phyloP scores from a whole-genome alignment of 345 rosid species.

The Streptanthus diversifolius region DNA sequence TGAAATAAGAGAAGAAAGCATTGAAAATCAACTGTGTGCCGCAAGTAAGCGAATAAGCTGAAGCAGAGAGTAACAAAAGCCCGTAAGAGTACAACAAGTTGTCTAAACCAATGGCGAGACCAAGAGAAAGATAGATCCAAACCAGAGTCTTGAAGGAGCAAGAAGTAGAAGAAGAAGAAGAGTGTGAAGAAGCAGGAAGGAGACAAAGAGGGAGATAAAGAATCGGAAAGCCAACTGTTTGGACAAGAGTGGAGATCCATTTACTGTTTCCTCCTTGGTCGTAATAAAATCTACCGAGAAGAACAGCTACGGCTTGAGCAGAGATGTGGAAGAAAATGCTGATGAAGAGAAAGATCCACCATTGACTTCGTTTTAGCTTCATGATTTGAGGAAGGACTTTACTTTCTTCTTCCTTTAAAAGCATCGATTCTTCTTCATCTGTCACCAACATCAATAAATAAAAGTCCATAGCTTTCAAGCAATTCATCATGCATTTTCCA shows the following conservation, averaged over 20 bases:
- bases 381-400: slow-evolving; percentile 12
- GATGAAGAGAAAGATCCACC: slow-evolving; percentile 55
- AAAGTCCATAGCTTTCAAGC: neutral
- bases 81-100: slow-evolving; percentile 67
- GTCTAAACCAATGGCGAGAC: slow-evolving; percentile 58
- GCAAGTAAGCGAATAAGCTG: slow-evolving; percentile 76
- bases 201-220: slow-evolving; percentile 52
- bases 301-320: slow-evolving; percentile 67
- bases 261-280: slow-evolving; percentile 33
- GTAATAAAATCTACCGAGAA: slow-evolving; percentile 24
- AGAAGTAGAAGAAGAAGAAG: slow-evolving; percentile 26
- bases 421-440: slow-evolving; percentile 16
- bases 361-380: slow-evolving; percentile 45
- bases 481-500: neutral
- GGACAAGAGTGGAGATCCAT: slow-evolving; percentile 34
- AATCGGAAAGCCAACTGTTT: slow-evolving; percentile 57
- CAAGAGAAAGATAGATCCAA: slow-evolving; percentile 52
- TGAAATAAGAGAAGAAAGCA: slow-evolving; percentile 65
- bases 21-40: slow-evolving; percentile 76
- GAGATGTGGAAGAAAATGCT: slow-evolving; percentile 43
- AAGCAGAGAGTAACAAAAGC: slow-evolving; percentile 65
- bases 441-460: neutral
- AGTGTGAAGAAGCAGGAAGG: slow-evolving; percentile 44
- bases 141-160: slow-evolving; percentile 38
- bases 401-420: slow-evolving; percentile 2